These are phyloP conservation scores for Trichocladium uniseriatum DNA, from an alignment of 495 filamentous ascomycete genomes.

Conservation along the genomic window DNA sequence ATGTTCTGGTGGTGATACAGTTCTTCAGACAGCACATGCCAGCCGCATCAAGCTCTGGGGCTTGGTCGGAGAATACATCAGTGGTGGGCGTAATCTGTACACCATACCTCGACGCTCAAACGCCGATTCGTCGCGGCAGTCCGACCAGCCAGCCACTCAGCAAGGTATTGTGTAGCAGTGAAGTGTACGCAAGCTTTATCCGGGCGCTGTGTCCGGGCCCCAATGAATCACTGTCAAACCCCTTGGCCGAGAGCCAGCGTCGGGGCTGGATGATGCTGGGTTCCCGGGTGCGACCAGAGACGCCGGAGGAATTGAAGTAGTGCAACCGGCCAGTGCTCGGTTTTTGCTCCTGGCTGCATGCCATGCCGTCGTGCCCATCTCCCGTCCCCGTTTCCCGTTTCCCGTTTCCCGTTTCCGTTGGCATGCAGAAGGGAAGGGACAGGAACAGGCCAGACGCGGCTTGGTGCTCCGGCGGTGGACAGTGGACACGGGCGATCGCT, in stretches of 20 bases:
- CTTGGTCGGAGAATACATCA: background rate
- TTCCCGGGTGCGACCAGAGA: too few relatives aligned
- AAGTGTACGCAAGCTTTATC: background rate
- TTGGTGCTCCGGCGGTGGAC: background rate
- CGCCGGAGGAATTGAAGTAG: too few relatives aligned
- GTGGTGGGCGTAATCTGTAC: background rate
- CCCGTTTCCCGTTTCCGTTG: background rate
- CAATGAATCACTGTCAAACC: background rate
- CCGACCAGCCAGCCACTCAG: background rate
- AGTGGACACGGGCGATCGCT: background rate
- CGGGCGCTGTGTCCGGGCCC: background rate
- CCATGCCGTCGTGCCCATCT: background rate
- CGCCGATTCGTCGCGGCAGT: background rate
- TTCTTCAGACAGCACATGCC: background rate
- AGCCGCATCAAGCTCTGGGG: background rate
- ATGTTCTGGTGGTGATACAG: background rate
- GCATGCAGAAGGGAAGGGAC: too few relatives aligned
- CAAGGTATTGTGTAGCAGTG: background rate
- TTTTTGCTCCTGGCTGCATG: background rate
- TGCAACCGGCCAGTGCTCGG: background rate
- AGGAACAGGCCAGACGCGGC: background rate
- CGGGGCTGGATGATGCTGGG: too few relatives aligned
- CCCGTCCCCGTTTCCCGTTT: background rate
- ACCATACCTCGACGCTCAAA: background rate
- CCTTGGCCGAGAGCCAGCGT: too few relatives aligned